A percentile compares a stretch with the other conserved stretches of the same genome.
phyloP scores from a whole-genome alignment of 139 green algal genomes.

The Yamagishiella unicocca region DNA sequence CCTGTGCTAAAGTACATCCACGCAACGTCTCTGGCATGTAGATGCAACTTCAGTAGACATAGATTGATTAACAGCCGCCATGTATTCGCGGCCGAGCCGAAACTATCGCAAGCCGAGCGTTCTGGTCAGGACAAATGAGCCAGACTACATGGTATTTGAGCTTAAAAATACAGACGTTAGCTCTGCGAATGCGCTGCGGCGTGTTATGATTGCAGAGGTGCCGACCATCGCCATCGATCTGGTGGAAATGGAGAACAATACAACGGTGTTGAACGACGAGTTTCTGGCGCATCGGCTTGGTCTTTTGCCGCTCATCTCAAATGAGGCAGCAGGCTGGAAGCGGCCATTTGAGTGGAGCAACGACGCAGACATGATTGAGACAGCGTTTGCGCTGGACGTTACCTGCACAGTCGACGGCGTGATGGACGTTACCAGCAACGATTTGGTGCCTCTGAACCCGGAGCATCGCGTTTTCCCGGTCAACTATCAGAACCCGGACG shows the following conservation, averaged over 20 bases:
- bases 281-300: conserved; percentile 95
- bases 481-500: conserved; percentile 42
- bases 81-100: conserved; percentile 15
- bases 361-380: conserved; percentile 63
- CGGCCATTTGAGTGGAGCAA: conserved; percentile 60
- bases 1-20: too few species aligned
- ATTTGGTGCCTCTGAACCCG: conserved; percentile 50
- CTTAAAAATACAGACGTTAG: conserved; percentile 87
- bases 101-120: conserved; percentile 64
- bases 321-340: conserved; percentile 73
- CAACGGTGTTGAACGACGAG: conserved; percentile 97
- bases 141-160: conserved; percentile 91
- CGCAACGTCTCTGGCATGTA: neutral
- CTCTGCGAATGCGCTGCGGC: conserved; percentile 95
- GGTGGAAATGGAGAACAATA: conserved; percentile 98
- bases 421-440: conserved; percentile 79
- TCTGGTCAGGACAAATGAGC: conserved; percentile 70
- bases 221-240: conserved; percentile 99
- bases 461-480: conserved; percentile 45
- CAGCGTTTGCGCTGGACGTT: conserved; percentile 42
- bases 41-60: neutral
- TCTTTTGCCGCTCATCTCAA: conserved; percentile 89
- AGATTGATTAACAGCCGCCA: neutral
- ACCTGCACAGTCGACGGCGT: conserved; percentile 68
- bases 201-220: conserved; percentile 95